These are phyloP conservation scores for Saccharomycopsis olivae DNA, from an alignment of 805 yeast genomes.

Conservation along the genomic window DNA sequence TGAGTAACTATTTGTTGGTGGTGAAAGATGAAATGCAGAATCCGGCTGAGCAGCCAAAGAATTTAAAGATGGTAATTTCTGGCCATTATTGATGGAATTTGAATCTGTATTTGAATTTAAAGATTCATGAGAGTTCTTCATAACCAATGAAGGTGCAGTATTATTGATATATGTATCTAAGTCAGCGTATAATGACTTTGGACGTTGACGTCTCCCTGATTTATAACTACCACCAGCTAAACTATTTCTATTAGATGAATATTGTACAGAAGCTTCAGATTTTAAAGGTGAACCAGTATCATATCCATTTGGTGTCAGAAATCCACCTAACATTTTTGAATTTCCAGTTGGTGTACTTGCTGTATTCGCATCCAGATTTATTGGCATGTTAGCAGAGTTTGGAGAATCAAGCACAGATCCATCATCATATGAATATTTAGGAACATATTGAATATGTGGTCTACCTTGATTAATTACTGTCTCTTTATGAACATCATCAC, in stretches of 20 bases:
- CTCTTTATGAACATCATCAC: constrained; percentile 1
- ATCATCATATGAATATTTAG: constrained; percentile 4
- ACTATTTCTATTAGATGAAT: too few species aligned
- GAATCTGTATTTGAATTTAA: background rate
- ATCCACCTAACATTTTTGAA: too few species aligned
- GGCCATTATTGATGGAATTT: constrained; percentile 16
- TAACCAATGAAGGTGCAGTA: constrained; percentile 11
- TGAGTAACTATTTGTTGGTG: background rate
- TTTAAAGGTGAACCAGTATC: too few species aligned
- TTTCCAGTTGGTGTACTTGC: too few species aligned
- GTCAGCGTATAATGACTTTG: constrained; percentile 16
- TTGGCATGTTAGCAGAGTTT: too few species aligned
- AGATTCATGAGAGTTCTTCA: constrained; percentile 11
- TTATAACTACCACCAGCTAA: too few species aligned
- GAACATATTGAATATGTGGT: constrained; percentile 9
- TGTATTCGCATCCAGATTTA: too few species aligned
- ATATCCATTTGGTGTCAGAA: too few species aligned
- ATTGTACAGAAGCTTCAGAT: too few species aligned
- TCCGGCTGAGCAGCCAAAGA: constrained; percentile 1
- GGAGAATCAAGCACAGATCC: too few species aligned
- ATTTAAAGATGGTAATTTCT: constrained; percentile 1
- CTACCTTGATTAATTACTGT: background rate
- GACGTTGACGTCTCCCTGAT: constrained; percentile 17
- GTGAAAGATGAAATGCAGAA: constrained; percentile 21
- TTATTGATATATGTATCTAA: constrained; percentile 16